These are phyloP conservation scores for Phascolomyces articulosus DNA, from an alignment of 371 early-diverging fungal genomes.

Conservation along the genomic window DNA sequence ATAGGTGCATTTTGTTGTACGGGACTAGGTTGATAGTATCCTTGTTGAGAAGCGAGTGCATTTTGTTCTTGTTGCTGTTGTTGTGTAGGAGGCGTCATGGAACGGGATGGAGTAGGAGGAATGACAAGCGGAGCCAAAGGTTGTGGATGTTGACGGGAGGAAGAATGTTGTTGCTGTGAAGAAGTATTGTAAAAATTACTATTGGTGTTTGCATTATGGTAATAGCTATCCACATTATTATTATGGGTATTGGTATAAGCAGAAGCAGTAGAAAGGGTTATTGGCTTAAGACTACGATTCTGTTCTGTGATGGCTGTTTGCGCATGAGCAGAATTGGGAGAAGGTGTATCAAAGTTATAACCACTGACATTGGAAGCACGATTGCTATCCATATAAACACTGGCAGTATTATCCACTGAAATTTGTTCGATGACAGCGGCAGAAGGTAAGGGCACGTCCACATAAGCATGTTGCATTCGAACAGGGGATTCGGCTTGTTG, in stretches of 20 bases:
- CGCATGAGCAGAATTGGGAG: not conserved
- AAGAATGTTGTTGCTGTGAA: constrained; percentile 1
- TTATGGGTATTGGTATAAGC: constrained; percentile 1
- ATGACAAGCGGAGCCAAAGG: constrained; percentile 37
- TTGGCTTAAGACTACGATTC: no score
- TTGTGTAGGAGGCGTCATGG: constrained; percentile 8
- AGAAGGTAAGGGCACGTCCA: constrained; percentile 18
- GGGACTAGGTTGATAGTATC: not conserved
- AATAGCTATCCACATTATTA: not conserved
- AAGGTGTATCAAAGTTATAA: not conserved
- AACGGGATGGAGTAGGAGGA: constrained; percentile 29
- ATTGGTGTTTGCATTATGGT: constrained; percentile 1
- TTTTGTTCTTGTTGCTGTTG: constrained; percentile 3
- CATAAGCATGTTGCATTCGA: constrained; percentile 23
- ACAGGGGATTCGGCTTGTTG: constrained; percentile 20
- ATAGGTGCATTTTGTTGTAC: not conserved
- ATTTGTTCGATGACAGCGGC: constrained; percentile 21
- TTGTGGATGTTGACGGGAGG: constrained; percentile 23
- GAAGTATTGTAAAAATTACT: not conserved
- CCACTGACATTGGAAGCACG: not conserved
- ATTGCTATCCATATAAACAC: not conserved
- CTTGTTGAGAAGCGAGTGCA: not conserved
- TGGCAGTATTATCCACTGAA: not conserved
- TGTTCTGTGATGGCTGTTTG: constrained; percentile 5
- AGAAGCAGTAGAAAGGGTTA: no score